phyloP scores from a whole-genome alignment of 1,284 basidiomycete genomes.

The Pseudozyma sp. region DNA sequence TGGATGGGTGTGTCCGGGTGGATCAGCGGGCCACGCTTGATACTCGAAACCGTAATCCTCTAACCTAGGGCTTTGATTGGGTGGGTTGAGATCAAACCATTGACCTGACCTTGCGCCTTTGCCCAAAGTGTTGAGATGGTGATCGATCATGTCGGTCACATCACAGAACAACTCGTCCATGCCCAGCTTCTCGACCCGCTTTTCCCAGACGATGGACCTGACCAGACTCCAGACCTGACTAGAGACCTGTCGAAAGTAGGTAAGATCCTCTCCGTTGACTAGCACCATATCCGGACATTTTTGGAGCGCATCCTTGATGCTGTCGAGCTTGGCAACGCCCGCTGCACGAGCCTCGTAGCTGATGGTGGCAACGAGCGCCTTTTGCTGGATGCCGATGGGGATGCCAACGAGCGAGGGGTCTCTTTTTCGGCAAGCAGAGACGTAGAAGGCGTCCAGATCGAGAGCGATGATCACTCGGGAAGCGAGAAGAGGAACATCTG shows the following conservation, averaged over 20 bases:
- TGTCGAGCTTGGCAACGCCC: constrained; percentile 67
- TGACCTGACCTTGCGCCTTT: background rate
- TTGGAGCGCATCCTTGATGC: constrained; percentile 64
- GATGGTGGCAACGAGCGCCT: constrained; percentile 69
- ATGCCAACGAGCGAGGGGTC: constrained; percentile 67
- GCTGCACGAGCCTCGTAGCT: constrained; percentile 69
- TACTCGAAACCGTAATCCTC: constrained; percentile 53
- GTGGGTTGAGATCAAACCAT: constrained; percentile 38
- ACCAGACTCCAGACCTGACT: constrained; percentile 64
- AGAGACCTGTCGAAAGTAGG: constrained; percentile 66
- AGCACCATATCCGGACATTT: constrained; percentile 67
- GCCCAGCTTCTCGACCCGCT: constrained; percentile 68
- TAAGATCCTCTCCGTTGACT: constrained; percentile 69
- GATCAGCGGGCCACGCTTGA: constrained; percentile 27
- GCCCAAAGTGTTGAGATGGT: constrained; percentile 44
- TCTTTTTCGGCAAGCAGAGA: constrained; percentile 67
- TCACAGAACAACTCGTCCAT: constrained; percentile 70
- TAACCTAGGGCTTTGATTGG: background rate
- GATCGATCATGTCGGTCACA: constrained; percentile 66
- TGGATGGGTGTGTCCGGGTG: constrained; percentile 30
- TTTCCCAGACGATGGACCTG: constrained; percentile 54
- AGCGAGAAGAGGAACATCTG: background rate
- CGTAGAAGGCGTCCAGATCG: constrained; percentile 64
- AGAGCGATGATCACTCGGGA: constrained; percentile 49
- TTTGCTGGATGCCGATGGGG: constrained; percentile 70